phyloP scores from a whole-genome alignment of 257 asterid genomes.

The Nemophila menziesii region DNA sequence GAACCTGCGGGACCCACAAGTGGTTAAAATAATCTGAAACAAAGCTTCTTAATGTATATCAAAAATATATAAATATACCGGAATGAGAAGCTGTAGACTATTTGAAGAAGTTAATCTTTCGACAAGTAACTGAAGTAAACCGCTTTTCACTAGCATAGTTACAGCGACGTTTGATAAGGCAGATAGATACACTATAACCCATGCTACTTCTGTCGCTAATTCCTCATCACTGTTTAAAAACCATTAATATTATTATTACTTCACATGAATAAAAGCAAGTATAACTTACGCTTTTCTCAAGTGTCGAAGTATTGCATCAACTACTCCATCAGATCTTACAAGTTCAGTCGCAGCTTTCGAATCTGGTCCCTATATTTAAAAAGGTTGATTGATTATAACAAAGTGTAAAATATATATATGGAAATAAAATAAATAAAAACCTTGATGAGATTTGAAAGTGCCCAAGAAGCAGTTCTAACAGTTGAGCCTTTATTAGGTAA shows the following conservation, averaged over 20 bases:
- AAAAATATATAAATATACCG: constrained; percentile 41
- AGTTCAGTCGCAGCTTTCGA: constrained; percentile 74
- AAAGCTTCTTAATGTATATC: not conserved
- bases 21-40: not conserved
- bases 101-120: constrained; percentile 61
- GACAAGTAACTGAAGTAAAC: constrained; percentile 54
- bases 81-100: constrained; percentile 81
- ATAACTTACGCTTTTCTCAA: constrained; percentile 66
- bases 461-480: constrained; percentile 99
- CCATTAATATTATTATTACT: too few relatives aligned
- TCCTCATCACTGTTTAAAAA: constrained; percentile 72
- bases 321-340: constrained; percentile 65
- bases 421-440: constrained; percentile 18
- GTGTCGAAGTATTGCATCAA: constrained; percentile 68
- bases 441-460: constrained; percentile 90
- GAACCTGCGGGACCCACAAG: constrained; percentile 33
- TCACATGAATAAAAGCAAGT: not conserved
- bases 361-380: constrained; percentile 66
- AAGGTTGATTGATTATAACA: constrained; percentile 8
- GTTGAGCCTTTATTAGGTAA: constrained; percentile 85
- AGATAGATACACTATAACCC: constrained; percentile 94
- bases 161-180: constrained; percentile 85
- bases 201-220: constrained; percentile 87
- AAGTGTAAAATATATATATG: not conserved
- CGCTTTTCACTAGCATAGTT: constrained; percentile 52